Base-by-base conservation (phyloP, 176 grass and related monocot genomes). In the Juncus effusus region DNA sequence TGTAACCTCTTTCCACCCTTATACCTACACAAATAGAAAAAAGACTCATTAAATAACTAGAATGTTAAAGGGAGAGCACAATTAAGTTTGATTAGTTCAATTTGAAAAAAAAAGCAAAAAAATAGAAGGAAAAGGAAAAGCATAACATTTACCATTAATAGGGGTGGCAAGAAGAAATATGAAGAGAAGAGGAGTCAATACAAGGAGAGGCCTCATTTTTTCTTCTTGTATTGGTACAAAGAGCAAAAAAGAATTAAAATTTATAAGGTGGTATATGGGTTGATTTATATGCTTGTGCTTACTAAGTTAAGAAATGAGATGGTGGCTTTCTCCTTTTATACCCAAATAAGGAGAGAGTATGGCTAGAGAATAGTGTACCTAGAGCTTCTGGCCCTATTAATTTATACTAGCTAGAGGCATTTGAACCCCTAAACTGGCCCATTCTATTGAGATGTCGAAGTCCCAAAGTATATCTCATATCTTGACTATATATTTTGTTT, bases 121-220 rank as follows among this genome's bases (percentile, higher is more conserved):
- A 60, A 51, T 16, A 52, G 36, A 60, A 71, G 47, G 3, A 53
- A 55, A 63, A 65, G 63, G 38, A 51, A 36, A 28, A 47, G 44
- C 4, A 9, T 9, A 47, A 47, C 1, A 36, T 42, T 60, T 96
- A 96, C 92, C 87, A 74, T 83, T 58, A 79, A 78, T 58, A 60
- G 64, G 70, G 70, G 62, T 73, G 67, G 78, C 67, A 55, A 89
- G 49, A 16, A 88, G 61, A 8, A 84, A 76, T 6, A 91, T 62
- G 59, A 96, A 50, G 35, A 91, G 14, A 58, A 80, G 73, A 11
- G 76, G 55, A 70, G 83, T 52, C 16, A 75, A 13, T 45, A 79
- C 53, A 44, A 74, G 51, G 38, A 38, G 76, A 80, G 74, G 59
- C 74, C 67, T 96, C 92, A 91, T 96, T 58, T 80, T 36, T 64